Percentiles rank a stretch among this genome's conserved stretches.
These are phyloP conservation scores for Handroanthus guayacan DNA, from an alignment of 257 asterid species.

Conservation along the genomic window DNA sequence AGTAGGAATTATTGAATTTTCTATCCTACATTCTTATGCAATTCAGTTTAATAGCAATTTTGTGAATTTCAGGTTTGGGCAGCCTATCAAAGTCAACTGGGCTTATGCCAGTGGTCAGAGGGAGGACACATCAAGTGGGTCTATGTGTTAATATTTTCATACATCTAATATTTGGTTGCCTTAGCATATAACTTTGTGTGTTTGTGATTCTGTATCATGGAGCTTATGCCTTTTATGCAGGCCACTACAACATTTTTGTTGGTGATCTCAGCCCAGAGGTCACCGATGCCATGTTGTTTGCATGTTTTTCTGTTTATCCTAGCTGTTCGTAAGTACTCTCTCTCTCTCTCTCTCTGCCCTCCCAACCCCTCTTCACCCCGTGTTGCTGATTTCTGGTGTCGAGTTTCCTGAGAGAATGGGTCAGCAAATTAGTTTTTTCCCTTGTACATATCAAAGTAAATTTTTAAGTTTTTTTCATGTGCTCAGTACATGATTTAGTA, in stretches of 20 bases:
- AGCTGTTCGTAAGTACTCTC: conserved; percentile 83
- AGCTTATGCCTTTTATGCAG: conserved; percentile 45
- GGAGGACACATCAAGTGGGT: conserved; percentile 91
- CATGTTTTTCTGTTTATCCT: conserved; percentile 81
- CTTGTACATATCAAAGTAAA: conserved; percentile 3
- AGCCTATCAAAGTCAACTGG: conserved; percentile 96
- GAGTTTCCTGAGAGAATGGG: neutral
- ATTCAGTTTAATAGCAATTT: conserved; percentile 28
- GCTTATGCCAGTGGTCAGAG: conserved; percentile 93
- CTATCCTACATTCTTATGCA: conserved; percentile 4
- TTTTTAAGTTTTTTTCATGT: neutral
- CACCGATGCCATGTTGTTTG: conserved; percentile 87
- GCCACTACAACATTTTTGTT: conserved; percentile 88
- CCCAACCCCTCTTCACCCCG: neutral
- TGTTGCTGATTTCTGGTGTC: neutral
- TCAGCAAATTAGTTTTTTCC: neutral
- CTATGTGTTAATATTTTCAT: conserved; percentile 21
- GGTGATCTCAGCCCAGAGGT: conserved; percentile 98
- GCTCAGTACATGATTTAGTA: conserved; percentile 19
- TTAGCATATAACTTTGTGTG: neutral
- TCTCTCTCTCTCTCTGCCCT: conserved; percentile 2
- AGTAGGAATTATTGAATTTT: conserved; percentile 40
- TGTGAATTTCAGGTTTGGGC: conserved; percentile 80
- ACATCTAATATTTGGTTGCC: conserved; percentile 4
- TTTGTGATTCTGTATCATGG: conserved; percentile 28